Evolutionary conservation across 257 asterid species (phyloP).

Genomic region (Asclepias syriaca): DNA sequence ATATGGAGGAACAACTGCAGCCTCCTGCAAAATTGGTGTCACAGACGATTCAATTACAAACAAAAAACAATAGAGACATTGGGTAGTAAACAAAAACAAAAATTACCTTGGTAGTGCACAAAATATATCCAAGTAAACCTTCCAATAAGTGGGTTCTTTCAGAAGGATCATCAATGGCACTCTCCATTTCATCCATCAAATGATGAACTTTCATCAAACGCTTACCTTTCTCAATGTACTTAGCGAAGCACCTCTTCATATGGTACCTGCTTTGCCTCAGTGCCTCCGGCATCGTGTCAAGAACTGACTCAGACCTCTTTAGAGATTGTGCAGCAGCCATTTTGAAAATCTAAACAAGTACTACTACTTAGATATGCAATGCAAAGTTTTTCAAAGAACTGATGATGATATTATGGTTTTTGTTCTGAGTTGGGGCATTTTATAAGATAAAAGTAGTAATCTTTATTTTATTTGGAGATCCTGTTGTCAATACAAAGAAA

Average conservation of each 20-base stretch:
- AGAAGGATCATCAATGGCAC: conserved; percentile 54
- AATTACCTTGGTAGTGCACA: conserved; percentile 77
- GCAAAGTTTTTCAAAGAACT: conserved; percentile 7
- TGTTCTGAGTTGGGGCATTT: conserved; percentile 25
- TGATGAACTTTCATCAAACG: conserved; percentile 60
- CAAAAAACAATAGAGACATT: background rate
- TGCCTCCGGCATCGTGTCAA: conserved; percentile 90
- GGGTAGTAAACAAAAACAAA: background rate
- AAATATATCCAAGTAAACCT: conserved; percentile 79
- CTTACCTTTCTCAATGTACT: conserved; percentile 62
- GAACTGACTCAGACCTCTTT: conserved; percentile 62
- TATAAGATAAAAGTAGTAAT: conserved; percentile 4
- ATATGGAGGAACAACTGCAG: conserved; percentile 81
- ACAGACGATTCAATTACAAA: background rate
- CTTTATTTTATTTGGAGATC: background rate
- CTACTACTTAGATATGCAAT: background rate
- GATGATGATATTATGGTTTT: conserved; percentile 8
- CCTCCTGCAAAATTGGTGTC: conserved; percentile 49
- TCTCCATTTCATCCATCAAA: conserved; percentile 80
- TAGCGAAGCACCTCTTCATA: conserved; percentile 84
- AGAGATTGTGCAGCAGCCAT: conserved; percentile 50
- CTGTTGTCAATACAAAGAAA: conserved; percentile 19
- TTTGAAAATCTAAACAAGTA: conserved; percentile 13
- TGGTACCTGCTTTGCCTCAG: conserved; percentile 80
- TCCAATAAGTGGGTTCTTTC: conserved; percentile 65